Conservation (phyloP, 805 yeast species). For the Yamadazyma scolyti region DNA sequence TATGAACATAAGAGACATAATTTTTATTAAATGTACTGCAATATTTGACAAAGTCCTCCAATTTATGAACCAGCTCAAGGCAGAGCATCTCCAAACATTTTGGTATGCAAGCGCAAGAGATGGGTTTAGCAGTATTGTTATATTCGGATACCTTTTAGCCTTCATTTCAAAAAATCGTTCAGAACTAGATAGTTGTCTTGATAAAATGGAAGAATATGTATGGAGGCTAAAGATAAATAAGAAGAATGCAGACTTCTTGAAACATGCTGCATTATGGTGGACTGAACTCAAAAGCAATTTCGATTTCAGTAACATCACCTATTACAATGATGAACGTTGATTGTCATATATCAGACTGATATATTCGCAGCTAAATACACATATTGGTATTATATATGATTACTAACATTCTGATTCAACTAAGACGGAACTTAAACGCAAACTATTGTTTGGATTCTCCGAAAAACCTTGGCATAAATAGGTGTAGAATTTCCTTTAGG, state of each 20-base stretch:
- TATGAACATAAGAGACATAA: conserved; percentile 73
- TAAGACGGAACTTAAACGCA: too few species aligned
- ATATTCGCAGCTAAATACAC: too few species aligned
- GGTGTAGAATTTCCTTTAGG: too few species aligned
- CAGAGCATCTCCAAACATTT: conserved; percentile 80
- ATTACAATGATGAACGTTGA: too few species aligned
- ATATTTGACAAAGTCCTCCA: conserved; percentile 7
- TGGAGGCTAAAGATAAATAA: conserved; percentile 12
- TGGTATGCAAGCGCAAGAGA: conserved; percentile 60
- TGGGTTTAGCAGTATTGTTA: conserved; percentile 9
- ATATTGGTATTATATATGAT: too few species aligned
- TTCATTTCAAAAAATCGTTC: conserved; percentile 3
- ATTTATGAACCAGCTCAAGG: conserved; percentile 47
- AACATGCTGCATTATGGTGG: conserved; percentile 10
- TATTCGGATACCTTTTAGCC: conserved; percentile 8
- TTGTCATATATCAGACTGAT: too few species aligned
- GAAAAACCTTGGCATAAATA: too few species aligned
- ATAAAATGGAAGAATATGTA: conserved; percentile 9
- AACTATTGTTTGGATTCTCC: too few species aligned
- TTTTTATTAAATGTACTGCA: conserved; percentile 81
- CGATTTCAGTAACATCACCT: too few species aligned
- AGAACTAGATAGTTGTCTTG: conserved; percentile 7
- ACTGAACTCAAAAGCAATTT: conserved; percentile 3
- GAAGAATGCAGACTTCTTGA: conserved; percentile 11
- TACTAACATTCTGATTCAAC: too few species aligned